Base-by-base conservation (phyloP, 1,284 basidiomycete species). In the Rhodotorula sp. region DNA sequence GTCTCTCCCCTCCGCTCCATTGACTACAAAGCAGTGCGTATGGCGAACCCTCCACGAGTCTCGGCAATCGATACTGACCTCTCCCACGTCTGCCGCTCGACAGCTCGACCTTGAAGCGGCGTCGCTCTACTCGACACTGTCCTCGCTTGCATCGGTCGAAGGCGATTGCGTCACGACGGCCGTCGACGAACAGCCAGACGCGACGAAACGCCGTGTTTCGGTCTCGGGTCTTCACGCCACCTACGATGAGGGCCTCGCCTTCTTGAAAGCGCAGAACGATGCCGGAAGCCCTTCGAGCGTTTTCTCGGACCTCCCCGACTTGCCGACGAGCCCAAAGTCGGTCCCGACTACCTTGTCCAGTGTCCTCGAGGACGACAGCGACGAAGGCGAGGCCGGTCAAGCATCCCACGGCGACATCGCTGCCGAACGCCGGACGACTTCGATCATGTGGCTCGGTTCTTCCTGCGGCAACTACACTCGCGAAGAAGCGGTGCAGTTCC, bases 381-480 rank as follows among this genome's bases (percentile, higher is more conserved):
- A 42, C 37, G 37, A 42, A 42, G 37, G 37, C 37, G 37, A 56
- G 68, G 74, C 74, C 64, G 68, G 1, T 57, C 45, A 17, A 53
- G 42, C 48, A 53, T 53, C 22, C 1, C 22, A 4, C 22, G 49
- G 12, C n/a, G 26, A 18, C 22, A 26, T 4, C 49, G n/a, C 24
- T 15, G 51, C 42, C 45, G 37, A 37, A 46, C 54, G 62, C 56
- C 59, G 68, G 29, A 29, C 66, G 57, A 70, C 60, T 46, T 92
- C 94, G 78, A 82, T 97, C 67, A 83, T 97, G 69, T 98, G 96
- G 84, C 84, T 98, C n/a, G 95, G 95, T 0, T 95, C 91, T 0
- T 93, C 93, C 0, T 82, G 98, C 20, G 95, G 95, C 20, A 98
- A 98, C 83, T 97, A 98, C 80, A 80, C 84, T n/a, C 87, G 93